These are phyloP conservation scores for Digitaria exilis DNA, from an alignment of 202 grass and related monocot species.

Conservation along the genomic window DNA sequence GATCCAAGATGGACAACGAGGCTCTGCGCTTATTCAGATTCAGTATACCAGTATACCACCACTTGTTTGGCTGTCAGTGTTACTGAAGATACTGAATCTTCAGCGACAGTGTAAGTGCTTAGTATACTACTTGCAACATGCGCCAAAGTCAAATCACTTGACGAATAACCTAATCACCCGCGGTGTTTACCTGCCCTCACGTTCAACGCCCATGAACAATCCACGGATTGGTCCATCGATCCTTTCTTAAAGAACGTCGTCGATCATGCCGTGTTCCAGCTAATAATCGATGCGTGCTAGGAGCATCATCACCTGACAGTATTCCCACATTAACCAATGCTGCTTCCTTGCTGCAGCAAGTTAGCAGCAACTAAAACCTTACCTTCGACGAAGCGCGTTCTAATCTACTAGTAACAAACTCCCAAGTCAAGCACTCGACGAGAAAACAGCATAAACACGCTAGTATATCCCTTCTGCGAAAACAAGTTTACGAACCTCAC, in stretches of 20 bases:
- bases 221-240: neutral
- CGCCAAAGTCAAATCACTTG: neutral
- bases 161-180: neutral
- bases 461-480: neutral
- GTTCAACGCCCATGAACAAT: neutral
- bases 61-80: neutral
- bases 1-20: neutral
- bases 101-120: no score
- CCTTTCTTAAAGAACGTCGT: neutral
- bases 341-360: neutral
- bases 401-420: neutral
- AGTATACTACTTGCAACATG: neutral
- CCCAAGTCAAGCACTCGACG: neutral
- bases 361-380: neutral
- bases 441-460: neutral
- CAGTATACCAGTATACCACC: neutral
- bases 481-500: no score
- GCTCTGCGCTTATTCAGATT: neutral
- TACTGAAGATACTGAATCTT: neutral
- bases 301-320: neutral
- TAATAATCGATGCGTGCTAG: neutral
- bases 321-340: neutral
- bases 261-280: neutral
- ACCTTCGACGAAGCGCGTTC: neutral
- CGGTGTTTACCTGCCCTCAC: conserved; percentile 7